Base-by-base conservation (phyloP, 2,329 filamentous ascomycete genomes). In the Aureobasidium sp. region DNA sequence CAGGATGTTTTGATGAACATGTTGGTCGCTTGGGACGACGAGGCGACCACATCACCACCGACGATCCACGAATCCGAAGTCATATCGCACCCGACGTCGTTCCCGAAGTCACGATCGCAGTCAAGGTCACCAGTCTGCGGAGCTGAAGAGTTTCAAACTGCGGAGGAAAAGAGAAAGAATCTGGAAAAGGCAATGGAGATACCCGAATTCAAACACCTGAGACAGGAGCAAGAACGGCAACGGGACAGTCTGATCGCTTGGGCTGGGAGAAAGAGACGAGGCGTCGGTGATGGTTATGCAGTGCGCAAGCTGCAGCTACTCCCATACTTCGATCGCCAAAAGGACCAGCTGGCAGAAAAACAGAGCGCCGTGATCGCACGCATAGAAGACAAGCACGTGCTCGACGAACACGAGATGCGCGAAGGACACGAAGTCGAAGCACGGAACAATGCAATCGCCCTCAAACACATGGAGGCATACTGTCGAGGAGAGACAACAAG, bases 381-480 rank as follows among this genome's bases (percentile, higher is more conserved):
- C n/a, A 70, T 78, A 11, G 77, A 79, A 65, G 77, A 79, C 64
- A 73, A 71, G 61, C 77, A 79, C 64, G 71, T 79, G 17, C 67
- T 70, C 15, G 74, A 73, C 22, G 77, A 79, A 65, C 72, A 76
- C 41, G 74, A 76, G 48, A 67, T 80, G 27, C 74, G 75, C 39
- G 70, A 72, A 57, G 62, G 69, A 3, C 78, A 81, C 25, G 70
- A 69, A 1, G 69, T 74, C 29, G 78, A 79, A 64, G 68, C 69
- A 14, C 72, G 75, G 41, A 78, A 79, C 65, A 73, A 73, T 12
- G 75, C 73, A 0, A 79, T 76, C 2, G 78, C 77, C 0, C 67
- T 80, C 3, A 77, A 76, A 63, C 75, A 80, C 63, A 79, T 80
- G 72, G 76, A 78, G 62, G 77, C 77, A 4, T 81, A 79, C 64